These are phyloP conservation scores for Mrakia gelida DNA, from an alignment of 768 basidiomycete genomes.

Conservation along the genomic window DNA sequence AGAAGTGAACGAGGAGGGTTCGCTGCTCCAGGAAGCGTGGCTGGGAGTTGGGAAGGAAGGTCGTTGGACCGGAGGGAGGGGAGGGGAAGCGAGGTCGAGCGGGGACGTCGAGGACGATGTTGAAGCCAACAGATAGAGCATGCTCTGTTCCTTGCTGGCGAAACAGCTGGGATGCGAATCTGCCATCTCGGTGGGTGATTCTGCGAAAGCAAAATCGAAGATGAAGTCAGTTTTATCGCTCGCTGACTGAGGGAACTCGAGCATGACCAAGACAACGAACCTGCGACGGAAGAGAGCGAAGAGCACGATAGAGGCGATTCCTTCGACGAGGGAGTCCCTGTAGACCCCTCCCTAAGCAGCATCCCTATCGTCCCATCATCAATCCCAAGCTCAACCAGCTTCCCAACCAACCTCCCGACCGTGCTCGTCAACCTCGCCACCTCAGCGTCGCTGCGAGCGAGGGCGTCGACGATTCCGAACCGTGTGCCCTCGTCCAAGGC, in stretches of 20 bases:
- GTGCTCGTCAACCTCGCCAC: neutral
- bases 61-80: neutral
- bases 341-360: neutral
- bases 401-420: neutral
- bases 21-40: too few relatives aligned
- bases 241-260: neutral
- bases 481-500: neutral
- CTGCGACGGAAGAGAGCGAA: neutral
- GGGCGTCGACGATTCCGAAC: neutral
- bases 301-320: neutral
- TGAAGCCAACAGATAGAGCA: neutral
- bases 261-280: neutral
- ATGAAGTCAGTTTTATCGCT: neutral
- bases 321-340: too few relatives aligned
- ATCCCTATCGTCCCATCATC: neutral
- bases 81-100: neutral
- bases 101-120: neutral
- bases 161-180: neutral
- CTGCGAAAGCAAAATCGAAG: neutral
- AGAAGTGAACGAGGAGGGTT: too few relatives aligned
- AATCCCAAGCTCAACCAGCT: neutral
- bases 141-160: neutral
- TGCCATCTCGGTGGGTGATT: neutral
- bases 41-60: neutral
- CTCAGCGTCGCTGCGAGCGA: neutral